Evolutionary conservation across 495 filamentous ascomycete genomes (phyloP), one percentile per base, ranked within the genome.

Genomic region (Venustampulla echinocandica): DNA sequence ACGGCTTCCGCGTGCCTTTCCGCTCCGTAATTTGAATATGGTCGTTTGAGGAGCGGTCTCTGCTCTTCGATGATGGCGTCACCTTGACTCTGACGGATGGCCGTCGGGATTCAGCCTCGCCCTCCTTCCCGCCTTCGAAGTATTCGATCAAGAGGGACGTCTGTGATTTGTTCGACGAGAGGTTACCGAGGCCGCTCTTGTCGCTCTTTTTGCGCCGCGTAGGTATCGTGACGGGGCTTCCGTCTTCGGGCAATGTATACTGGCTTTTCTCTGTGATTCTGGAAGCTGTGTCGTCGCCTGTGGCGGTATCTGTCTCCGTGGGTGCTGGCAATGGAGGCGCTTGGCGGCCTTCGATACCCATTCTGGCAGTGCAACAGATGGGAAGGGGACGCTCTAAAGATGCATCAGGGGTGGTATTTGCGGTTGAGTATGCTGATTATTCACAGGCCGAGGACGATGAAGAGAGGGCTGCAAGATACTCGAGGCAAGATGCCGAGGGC

Each of bases 91-190:
- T 80, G 34, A 99, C 92, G 67, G 89, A 96, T 1, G 92, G 93
- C 49, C 87, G 67, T 73, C 83, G 68, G 69, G 69, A 54, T 40
- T 69, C 60, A 32, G 66, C 52, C 32, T 77, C 72, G 24, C 67
- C 59, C 44, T 69, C 68, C 63, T 92, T 95, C 42, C 85, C 83
- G 54, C 80, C 87, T 65, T 95, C 90, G 60, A 96, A 99, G 64
- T 96, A 96, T 65, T 99, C 92, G 60, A 99, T 99, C 60, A 99
- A 71, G 41, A 99, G 75, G 40, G 87, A 94, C 32, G 92, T 95
- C 63, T 93, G 89, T 38, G 86, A 92, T 44, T 79, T 72, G 18
- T 70, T 61, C 45, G 73, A 65, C 46, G 56, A 65, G 52, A 73
- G 68, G 54, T 70, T 61, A 48, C 70, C 73, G 53, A 71, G 69